Evolutionary conservation across 768 basidiomycete species (phyloP), one percentile per base, ranked within the genome.

Genomic region (Naganishia randhawae): DNA sequence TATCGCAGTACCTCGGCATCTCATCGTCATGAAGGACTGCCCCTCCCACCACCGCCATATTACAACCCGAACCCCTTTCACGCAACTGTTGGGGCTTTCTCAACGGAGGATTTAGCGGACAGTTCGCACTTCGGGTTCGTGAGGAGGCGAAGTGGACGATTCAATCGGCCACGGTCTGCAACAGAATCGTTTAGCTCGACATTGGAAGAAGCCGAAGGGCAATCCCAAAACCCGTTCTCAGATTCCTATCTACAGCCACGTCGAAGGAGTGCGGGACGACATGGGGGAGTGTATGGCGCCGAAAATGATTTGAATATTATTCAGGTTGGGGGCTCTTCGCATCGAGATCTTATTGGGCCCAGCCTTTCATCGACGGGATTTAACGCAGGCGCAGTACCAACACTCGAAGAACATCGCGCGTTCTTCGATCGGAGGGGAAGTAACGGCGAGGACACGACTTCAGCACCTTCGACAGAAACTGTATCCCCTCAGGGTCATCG

Each of bases 11-110:
- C n/a, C 25, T 22, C 51, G n/a, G 29, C 65, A 16, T 11, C 32
- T 7, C 37, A 54, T 31, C 31, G 22, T 17, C 25, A 35, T 29
- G 35, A 41, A 4, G 54, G 14, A 0, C 25, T 67, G 35, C 41
- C 66, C 14, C 42, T 67, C 16, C 66, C 66, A 16, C 66, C 66
- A 25, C 66, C 66, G 29, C 66, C 57, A 19, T 51, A 64, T n/a
- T 64, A 50, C 45, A 51, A 64, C 33, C 45, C 50, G 45, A 50
- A 64, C 31, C 50, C 48, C 13, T 64, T 64, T 41, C 48, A 64
- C 22, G 45, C 50, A 16, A 27, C 63, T 2, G 45, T 50, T 9
- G 31, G 48, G 19, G 50, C 48, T 1, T 61, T 61, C 27, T 41
- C 57, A 39, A 39, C 57, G 39, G 57, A 41, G 22, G 57, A 61